Evolutionary conservation across 2,329 filamentous ascomycete genomes (phyloP), one percentile per base, ranked within the genome.

Genomic region (Raffaelea ambrosiae): DNA sequence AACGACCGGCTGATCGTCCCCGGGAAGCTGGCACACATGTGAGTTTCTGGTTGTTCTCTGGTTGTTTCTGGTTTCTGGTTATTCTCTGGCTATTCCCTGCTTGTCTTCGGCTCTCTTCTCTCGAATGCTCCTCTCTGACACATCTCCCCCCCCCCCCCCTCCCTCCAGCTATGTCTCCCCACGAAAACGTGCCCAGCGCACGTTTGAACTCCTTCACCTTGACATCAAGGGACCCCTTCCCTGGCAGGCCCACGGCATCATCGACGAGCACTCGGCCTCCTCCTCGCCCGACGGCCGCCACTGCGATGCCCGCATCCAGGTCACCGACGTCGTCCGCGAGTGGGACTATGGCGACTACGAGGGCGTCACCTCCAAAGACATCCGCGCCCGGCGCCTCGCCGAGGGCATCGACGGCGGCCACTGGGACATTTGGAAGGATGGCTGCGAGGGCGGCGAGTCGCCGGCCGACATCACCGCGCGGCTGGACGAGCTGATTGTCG

Each of bases 301-400:
- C 10, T 67, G 82, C 45, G 59, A 67, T 14, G 84, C 84, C 8
- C 67, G 70, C 22, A 72, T 90, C 20, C 73, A 86, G 57, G 68
- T 88, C 53, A 86, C 83, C 2, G 76, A 87, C 45, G 81, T 82
- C 51, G 80, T 94, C 48, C 77, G 85, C 16, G 87, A 93, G 63
- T 93, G 88, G 88, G 84, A 93, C 66, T 94, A 95, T 60, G 88
- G 86, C 40, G 77, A 84, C 55, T 95, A 94, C 60, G 88, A 95
- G 67, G 88, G 88, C 9, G 76, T 93, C 60, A 88, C 84, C 33
- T 83, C 76, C 52, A 66, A 73, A 16, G 72, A 88, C 55, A 94
- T 94, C 60, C 72, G 77, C 44, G 71, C 73, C 46, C 59, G 68
- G 55, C 76, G 77, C 44, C 71, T 67, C 51, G 69, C 74, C 57